phyloP scores from a whole-genome alignment of 1,284 basidiomycete genomes.

The Puccinia triticina region DNA sequence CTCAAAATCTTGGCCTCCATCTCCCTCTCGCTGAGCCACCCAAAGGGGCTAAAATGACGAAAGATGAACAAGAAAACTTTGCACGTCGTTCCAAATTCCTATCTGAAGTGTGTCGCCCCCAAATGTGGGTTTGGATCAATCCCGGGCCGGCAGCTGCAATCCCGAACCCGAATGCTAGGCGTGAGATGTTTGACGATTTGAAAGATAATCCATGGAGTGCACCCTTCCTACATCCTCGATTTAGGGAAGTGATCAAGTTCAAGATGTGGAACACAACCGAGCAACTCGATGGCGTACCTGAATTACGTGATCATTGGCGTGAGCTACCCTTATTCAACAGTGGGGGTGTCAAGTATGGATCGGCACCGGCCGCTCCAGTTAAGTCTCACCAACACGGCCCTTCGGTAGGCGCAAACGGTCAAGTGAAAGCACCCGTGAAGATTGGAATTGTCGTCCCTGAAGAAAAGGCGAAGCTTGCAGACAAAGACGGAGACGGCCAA shows the following conservation, averaged over 20 bases:
- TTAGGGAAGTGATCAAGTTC: slow-evolving; percentile 78
- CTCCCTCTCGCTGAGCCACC: slow-evolving; percentile 61
- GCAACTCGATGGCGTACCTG: slow-evolving; percentile 77
- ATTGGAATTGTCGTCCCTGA: slow-evolving; percentile 55
- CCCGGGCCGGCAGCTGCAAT: slow-evolving; percentile 70
- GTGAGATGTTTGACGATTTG: slow-evolving; percentile 71
- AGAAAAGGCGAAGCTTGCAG: slow-evolving; percentile 53
- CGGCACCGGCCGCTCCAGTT: slow-evolving; percentile 37
- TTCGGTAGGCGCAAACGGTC: slow-evolving; percentile 53
- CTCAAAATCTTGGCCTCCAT: slow-evolving; percentile 73
- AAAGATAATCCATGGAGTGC: slow-evolving; percentile 79
- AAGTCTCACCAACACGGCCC: slow-evolving; percentile 62
- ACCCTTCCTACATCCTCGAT: slow-evolving; percentile 78
- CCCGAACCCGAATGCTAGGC: slow-evolving; percentile 71
- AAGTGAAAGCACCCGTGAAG: slow-evolving; percentile 50
- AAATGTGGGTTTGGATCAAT: slow-evolving; percentile 88
- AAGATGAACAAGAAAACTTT: slow-evolving; percentile 49
- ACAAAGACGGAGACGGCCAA: slow-evolving; percentile 51
- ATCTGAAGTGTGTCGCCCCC: slow-evolving; percentile 67
- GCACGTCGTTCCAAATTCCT: slow-evolving; percentile 51
- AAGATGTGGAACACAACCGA: slow-evolving; percentile 89
- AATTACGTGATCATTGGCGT: slow-evolving; percentile 77
- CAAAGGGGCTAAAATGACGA: slow-evolving; percentile 46
- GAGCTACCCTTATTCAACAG: slow-evolving; percentile 72
- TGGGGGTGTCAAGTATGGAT: slow-evolving; percentile 69